Percentiles rank a stretch among this genome's conserved stretches.
Conservation (phyloP, 1,284 basidiomycete species). For the Trametes sp. region DNA sequence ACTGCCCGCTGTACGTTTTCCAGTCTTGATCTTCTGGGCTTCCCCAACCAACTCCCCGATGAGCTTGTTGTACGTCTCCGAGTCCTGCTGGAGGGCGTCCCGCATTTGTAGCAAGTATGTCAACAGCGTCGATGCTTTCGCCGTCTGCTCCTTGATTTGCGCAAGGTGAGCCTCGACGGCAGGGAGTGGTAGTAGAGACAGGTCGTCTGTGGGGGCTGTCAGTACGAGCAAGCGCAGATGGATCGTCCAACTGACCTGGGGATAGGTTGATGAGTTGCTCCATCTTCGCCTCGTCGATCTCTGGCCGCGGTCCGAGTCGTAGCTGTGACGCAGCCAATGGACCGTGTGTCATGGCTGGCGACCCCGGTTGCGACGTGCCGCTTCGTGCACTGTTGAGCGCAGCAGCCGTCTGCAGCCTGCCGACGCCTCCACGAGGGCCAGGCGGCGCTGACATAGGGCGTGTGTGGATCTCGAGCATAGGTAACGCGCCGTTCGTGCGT, state of each 20-base stretch:
- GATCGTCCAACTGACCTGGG: conserved; percentile 56
- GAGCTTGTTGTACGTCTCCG: conserved; percentile 83
- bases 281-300: conserved; percentile 71
- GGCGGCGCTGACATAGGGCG: conserved; percentile 82
- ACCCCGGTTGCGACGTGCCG: conserved; percentile 58
- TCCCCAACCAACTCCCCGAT: conserved; percentile 85
- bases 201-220: conserved; percentile 57
- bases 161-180: conserved; percentile 71
- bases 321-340: conserved; percentile 55
- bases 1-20: conserved; percentile 54
- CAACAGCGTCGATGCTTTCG: conserved; percentile 74
- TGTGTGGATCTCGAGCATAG: conserved; percentile 84
- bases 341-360: conserved; percentile 54
- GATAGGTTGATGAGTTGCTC: conserved; percentile 72
- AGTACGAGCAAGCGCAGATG: neutral
- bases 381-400: conserved; percentile 51
- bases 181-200: conserved; percentile 73
- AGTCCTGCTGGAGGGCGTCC: conserved; percentile 87
- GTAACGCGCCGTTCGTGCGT: conserved; percentile 74
- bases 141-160: conserved; percentile 74
- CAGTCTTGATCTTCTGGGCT: conserved; percentile 79
- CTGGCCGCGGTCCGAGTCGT: conserved; percentile 75
- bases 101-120: conserved; percentile 84
- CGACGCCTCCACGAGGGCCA: conserved; percentile 52
- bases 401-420: conserved; percentile 45